Evolutionary conservation across 345 rosid species (phyloP).

Genomic region (Dovyalis caffra): DNA sequence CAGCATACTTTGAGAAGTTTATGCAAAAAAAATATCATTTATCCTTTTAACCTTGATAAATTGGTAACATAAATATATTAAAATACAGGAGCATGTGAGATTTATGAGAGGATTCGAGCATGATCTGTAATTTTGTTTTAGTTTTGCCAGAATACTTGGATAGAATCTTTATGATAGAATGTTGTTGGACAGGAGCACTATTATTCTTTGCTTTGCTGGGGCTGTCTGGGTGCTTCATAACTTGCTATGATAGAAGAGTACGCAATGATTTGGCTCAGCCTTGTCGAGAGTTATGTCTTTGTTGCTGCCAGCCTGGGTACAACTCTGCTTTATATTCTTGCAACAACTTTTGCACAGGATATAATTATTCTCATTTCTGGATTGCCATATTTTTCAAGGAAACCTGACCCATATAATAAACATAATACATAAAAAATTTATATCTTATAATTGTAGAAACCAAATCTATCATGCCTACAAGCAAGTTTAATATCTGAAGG

Average conservation of each 20-base stretch:
- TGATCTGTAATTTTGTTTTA: not conserved
- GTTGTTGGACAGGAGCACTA: slow-evolving; percentile 69
- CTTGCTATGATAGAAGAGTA: slow-evolving; percentile 97
- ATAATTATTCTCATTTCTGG: not conserved
- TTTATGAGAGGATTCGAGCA: not conserved
- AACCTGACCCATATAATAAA: no score
- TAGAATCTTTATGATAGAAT: slow-evolving; percentile 1
- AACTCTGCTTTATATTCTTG: slow-evolving; percentile 6
- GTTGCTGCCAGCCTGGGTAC: slow-evolving; percentile 99
- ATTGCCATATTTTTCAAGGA: not conserved
- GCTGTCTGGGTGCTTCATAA: slow-evolving; percentile 95
- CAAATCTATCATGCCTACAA: no score
- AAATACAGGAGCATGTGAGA: not conserved
- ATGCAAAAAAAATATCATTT: not conserved
- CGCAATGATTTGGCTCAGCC: slow-evolving; percentile 97
- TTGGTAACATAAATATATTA: not conserved
- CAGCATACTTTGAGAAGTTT: not conserved
- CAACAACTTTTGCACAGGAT: not conserved
- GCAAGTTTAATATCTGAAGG: no score
- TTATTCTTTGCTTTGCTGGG: slow-evolving; percentile 97
- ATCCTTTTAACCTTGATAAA: not conserved
- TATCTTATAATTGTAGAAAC: no score
- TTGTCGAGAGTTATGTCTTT: slow-evolving; percentile 94
- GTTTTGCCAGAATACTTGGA: not conserved
- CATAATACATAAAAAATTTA: no score